Base-by-base conservation (phyloP, 1,139 yeast species). In the Casaregolazyma suthepensis region DNA sequence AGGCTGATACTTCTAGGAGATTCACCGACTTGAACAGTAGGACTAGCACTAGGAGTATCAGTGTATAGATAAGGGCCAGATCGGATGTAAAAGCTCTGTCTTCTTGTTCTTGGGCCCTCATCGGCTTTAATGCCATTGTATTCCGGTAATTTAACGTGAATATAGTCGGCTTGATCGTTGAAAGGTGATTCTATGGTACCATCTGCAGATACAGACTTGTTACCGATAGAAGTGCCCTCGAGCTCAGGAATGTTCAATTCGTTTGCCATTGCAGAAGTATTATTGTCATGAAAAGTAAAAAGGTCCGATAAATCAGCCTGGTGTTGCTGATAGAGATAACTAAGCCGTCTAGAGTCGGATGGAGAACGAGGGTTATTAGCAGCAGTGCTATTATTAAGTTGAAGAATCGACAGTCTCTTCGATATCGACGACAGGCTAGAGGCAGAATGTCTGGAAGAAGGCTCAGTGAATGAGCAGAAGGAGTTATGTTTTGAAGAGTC, bases 61-160 rank as follows among this genome's bases (percentile, higher is more conserved):
- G 56, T 46, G 49, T 55, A 55, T 15, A 55, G 47, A 40, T 57
- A 56, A 43, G 46, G 48, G 20, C 63, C 59, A 3, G 61, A 53
- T 44, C 59, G 54, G n/a, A 58, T 60, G 52, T 60, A 60, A 23
- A 59, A 51, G 2, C 59, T 56, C 42, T 59, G 61, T 35, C 62
- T 52, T 37, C 59, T 52, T 1, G 54, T 56, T 26, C 55, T 51
- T 12, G 56, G 35, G 13, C 46, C 22, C 1, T 20, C n/a, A 50
- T 46, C 42, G 40, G 49, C 9, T 10, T 18, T 20, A 9, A 20
- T 18, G 31, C 17, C 12, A 15, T 43, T 38, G 22, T 17, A 29
- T 5, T 47, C 50, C 17, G 42, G 48, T 17, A 35, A 13, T 35
- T 35, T 35, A 15, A 35, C 15, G 17, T 35, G 40, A 35, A 35